Base-by-base conservation (phyloP, 352 stramenopile species). In the Phytophthora megakarya region DNA sequence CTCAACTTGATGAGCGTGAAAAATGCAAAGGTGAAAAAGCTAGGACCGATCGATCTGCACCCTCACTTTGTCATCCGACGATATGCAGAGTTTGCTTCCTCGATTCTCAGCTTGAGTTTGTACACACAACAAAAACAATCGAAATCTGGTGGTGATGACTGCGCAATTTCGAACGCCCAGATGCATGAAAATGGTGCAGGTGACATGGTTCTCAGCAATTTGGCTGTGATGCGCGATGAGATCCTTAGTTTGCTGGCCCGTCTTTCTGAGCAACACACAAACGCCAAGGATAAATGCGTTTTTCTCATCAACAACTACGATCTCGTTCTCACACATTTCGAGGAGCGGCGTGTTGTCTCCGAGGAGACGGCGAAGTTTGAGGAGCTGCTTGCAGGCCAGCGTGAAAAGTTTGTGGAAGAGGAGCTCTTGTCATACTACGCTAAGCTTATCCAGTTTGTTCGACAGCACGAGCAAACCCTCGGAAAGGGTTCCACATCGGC, bases 251-350 rank as follows among this genome's bases (percentile, higher is more conserved):
- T 91, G 35, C 65, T 97, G 22, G 70, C 76, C 19, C 92, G 96
- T 2, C 72, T 99, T 19, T 88, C 95, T 0, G 89, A 98, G 42
- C 83, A 97, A 62, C 95, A 99, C 61, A 80, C 84, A 6, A 89
- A 80, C 16, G 84, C 93, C 21, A 99, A 98, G 66, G 98, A 98
- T 53, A 90, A 89, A 32, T 93, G 95, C 61, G 91, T 99, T 6
- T 99, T 99, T 69, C 85, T 99, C 40, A 97, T 99, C 65, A 99
- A 99, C 77, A 99, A 99, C 70, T 96, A 98, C 66, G 97, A 99
- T 71, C 81, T 97, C 44, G 96, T 99, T 30, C 80, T 98, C 8
- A 96, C 84, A 23, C 92, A 98, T 30, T 98, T 99, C 50, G 93
- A 98, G 58, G 95, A 99, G 75, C 84, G 96, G 32, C 84, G 89